A percentile compares a stretch with the other conserved stretches of the same genome.
phyloP scores from a whole-genome alignment of 2,329 filamentous ascomycete genomes.

The Sclerotiophoma versabilis region DNA sequence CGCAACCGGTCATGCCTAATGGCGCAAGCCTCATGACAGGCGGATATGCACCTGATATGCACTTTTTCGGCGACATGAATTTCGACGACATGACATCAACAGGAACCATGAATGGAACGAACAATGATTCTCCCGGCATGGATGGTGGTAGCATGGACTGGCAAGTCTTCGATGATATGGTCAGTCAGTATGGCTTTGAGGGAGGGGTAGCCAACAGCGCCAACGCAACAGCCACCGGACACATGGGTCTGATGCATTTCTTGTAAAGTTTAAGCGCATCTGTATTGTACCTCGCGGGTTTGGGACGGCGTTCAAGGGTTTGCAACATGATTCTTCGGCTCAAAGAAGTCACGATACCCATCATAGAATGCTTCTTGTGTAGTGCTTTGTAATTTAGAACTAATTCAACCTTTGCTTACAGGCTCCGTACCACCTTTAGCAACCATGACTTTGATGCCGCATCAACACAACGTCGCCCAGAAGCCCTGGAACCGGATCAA shows the following conservation, averaged over 20 bases:
- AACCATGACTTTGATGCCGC: background rate
- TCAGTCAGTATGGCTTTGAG: conserved; percentile 56
- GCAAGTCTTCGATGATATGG: conserved; percentile 58
- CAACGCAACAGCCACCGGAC: conserved; percentile 2
- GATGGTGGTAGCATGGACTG: conserved; percentile 55
- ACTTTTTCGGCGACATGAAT: conserved; percentile 2
- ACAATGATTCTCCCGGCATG: conserved; percentile 35
- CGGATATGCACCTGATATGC: background rate
- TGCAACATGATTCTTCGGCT: conserved; percentile 5
- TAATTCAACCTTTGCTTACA: background rate
- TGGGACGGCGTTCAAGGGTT: background rate
- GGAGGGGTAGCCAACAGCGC: conserved; percentile 20
- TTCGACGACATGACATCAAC: conserved; percentile 25
- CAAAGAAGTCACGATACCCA: conserved; percentile 11
- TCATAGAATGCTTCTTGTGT: background rate
- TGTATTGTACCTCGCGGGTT: background rate
- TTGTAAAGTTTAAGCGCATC: background rate
- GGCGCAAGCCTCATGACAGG: background rate
- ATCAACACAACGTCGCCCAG: conserved; percentile 1
- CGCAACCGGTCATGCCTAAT: conserved; percentile 7
- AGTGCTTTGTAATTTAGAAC: conserved; percentile 1
- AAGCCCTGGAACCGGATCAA: background rate
- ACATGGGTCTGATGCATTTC: conserved; percentile 15
- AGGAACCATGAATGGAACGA: conserved; percentile 15
- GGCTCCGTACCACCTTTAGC: background rate